These are phyloP conservation scores for Pseudozyma tsukubaensis DNA, from an alignment of 1,284 basidiomycete species.

Conservation along the genomic window DNA sequence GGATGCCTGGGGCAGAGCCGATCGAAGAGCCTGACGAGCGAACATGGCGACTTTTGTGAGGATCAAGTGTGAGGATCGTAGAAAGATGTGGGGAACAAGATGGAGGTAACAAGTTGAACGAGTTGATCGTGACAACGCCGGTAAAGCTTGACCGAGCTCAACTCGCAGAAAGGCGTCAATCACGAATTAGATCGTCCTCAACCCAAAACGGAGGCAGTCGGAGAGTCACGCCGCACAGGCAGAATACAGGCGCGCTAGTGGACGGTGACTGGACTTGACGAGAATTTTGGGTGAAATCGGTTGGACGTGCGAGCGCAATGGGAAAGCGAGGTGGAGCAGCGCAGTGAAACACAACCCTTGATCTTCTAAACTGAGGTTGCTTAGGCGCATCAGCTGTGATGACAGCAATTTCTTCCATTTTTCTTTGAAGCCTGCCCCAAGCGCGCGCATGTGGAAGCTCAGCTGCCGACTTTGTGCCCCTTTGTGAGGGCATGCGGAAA, in stretches of 20 bases:
- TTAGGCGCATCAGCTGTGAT: background rate
- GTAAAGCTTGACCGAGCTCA: slow-evolving; percentile 16
- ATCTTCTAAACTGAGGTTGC: background rate
- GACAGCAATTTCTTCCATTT: background rate
- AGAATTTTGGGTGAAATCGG: background rate
- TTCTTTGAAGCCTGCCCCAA: slow-evolving; percentile 7
- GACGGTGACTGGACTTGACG: slow-evolving; percentile 1
- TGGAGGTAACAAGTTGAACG: slow-evolving; percentile 16
- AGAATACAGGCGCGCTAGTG: too few relatives aligned
- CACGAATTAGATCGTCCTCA: slow-evolving; percentile 16
- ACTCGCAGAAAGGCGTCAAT: slow-evolving; percentile 5
- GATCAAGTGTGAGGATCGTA: slow-evolving; percentile 4
- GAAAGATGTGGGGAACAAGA: slow-evolving; percentile 14
- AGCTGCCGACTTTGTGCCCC: background rate
- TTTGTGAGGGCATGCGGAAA: background rate
- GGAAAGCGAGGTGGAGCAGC: background rate
- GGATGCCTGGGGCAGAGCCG: slow-evolving; percentile 42
- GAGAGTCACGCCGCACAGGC: background rate
- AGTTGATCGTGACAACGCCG: slow-evolving; percentile 7
- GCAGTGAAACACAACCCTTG: background rate
- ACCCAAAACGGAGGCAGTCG: slow-evolving; percentile 14
- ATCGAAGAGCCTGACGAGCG: slow-evolving; percentile 57
- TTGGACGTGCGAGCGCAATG: background rate
- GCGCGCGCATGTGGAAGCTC: slow-evolving; percentile 4
- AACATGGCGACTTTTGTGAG: slow-evolving; percentile 57